Evolutionary conservation across 2,329 filamentous ascomycete species (phyloP).

Genomic region (Xylariales sp.): DNA sequence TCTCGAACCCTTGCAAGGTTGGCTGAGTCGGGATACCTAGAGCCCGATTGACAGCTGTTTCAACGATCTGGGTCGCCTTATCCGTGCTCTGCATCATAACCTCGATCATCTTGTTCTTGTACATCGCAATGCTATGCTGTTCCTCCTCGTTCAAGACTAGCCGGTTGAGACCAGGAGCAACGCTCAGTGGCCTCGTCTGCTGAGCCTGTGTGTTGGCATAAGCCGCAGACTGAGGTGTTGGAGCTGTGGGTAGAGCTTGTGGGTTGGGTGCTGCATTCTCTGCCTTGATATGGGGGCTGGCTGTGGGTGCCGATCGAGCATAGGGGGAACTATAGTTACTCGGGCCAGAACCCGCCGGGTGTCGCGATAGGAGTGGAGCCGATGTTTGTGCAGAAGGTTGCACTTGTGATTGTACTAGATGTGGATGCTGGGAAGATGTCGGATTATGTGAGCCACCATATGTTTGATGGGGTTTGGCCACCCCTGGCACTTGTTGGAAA

Average conservation of each 20-base stretch:
- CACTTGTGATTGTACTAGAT: slow-evolving; percentile 3
- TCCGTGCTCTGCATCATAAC: slow-evolving; percentile 24
- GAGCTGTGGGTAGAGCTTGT: slow-evolving; percentile 15
- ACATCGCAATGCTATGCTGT: slow-evolving; percentile 24
- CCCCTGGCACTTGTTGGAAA: slow-evolving; percentile 13
- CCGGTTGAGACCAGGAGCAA: not conserved
- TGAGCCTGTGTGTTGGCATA: not conserved
- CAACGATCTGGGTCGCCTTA: slow-evolving; percentile 25
- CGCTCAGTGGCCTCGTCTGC: not conserved
- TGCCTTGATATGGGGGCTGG: slow-evolving; percentile 19
- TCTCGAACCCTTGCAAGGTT: slow-evolving; percentile 22
- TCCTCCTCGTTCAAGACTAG: slow-evolving; percentile 10
- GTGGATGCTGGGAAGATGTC: not conserved
- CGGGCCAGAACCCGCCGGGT: slow-evolving; percentile 20
- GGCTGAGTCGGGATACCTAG: slow-evolving; percentile 22
- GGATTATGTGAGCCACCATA: slow-evolving; percentile 6
- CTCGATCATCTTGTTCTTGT: slow-evolving; percentile 25
- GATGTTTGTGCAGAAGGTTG: slow-evolving; percentile 26
- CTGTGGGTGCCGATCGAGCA: slow-evolving; percentile 23
- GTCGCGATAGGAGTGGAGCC: slow-evolving; percentile 16
- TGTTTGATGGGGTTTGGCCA: slow-evolving; percentile 17
- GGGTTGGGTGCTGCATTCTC: slow-evolving; percentile 14
- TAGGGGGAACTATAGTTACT: slow-evolving; percentile 29
- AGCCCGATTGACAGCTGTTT: slow-evolving; percentile 24
- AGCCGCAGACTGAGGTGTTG: slow-evolving; percentile 13